phyloP scores from a whole-genome alignment of 495 filamentous ascomycete species.

The Xylaria palmicola region DNA sequence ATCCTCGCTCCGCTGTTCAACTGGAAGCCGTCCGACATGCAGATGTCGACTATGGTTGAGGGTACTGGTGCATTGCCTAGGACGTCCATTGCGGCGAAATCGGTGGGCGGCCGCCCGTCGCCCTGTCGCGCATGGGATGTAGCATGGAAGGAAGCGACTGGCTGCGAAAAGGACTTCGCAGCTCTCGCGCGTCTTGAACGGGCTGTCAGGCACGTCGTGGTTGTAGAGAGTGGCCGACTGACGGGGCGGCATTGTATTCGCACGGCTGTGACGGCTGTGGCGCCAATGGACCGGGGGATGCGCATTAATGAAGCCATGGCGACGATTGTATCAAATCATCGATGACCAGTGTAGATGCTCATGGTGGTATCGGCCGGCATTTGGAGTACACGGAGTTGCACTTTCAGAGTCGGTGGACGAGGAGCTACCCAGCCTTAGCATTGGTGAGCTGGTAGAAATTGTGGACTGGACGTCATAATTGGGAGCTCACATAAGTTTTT shows the following conservation, averaged over 20 bases:
- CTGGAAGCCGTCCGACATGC: slow-evolving; percentile 72
- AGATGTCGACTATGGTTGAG: slow-evolving; percentile 78
- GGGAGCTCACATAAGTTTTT: neutral
- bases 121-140: slow-evolving; percentile 18
- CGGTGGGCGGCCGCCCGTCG: slow-evolving; percentile 51
- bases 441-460: slow-evolving; percentile 16
- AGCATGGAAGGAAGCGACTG: slow-evolving; percentile 1
- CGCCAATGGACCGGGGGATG: slow-evolving; percentile 17
- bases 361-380: slow-evolving; percentile 13
- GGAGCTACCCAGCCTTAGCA: neutral
- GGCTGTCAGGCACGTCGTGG: neutral
- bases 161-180: neutral
- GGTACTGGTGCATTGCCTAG: slow-evolving; percentile 74
- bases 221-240: slow-evolving; percentile 6
- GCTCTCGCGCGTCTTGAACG: neutral
- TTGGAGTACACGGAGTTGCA: neutral
- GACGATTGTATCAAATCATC: slow-evolving; percentile 14
- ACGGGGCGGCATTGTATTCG: slow-evolving; percentile 14
- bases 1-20: slow-evolving; percentile 75
- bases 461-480: slow-evolving; percentile 26
- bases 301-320: slow-evolving; percentile 25
- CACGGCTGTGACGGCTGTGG: slow-evolving; percentile 14
- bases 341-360: slow-evolving; percentile 5
- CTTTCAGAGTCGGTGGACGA: too few species aligned
- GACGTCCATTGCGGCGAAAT: slow-evolving; percentile 75